Conservation (phyloP, 257 asterid genomes). For the Plantago major region DNA sequence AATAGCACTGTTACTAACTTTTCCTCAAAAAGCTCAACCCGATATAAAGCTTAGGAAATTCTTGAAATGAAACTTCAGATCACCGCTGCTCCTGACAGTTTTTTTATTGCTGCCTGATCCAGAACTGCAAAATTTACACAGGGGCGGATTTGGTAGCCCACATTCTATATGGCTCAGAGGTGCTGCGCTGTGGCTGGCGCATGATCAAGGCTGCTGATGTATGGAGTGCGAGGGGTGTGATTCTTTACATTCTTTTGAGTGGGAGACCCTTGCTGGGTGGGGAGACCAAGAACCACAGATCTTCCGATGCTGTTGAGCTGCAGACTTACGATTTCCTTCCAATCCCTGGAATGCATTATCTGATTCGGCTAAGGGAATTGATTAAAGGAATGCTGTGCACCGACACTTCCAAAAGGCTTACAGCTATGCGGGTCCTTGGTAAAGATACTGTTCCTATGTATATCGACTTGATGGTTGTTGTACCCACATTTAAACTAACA, state of each 20-base stretch:
- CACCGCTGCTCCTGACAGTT: neutral
- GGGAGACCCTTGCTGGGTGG: slow-evolving; percentile 89
- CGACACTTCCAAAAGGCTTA: slow-evolving; percentile 58
- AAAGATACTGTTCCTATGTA: slow-evolving; percentile 10
- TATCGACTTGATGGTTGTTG: neutral
- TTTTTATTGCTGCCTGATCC: slow-evolving; percentile 22
- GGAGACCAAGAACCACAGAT: slow-evolving; percentile 61
- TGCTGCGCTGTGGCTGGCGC: slow-evolving; percentile 58
- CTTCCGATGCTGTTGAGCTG: slow-evolving; percentile 72
- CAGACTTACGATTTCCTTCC: slow-evolving; percentile 58
- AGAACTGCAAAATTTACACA: slow-evolving; percentile 60
- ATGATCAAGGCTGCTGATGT: slow-evolving; percentile 76
- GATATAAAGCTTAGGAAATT: neutral
- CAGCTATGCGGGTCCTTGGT: slow-evolving; percentile 72
- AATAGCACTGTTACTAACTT: neutral
- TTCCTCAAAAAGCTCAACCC: neutral
- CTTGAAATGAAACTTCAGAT: neutral
- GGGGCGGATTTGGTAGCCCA: slow-evolving; percentile 84
- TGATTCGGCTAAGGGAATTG: slow-evolving; percentile 58
- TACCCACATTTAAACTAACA: no score
- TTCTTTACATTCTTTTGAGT: slow-evolving; percentile 74
- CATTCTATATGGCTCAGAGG: slow-evolving; percentile 87
- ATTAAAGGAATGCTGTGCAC: slow-evolving; percentile 63
- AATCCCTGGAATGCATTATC: slow-evolving; percentile 57
- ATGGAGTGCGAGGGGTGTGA: slow-evolving; percentile 87